Percentiles rank a stretch among this genome's conserved stretches.
Evolutionary conservation across 2,329 filamentous ascomycete species (phyloP).

Genomic region (Harringtonia lauricola): DNA sequence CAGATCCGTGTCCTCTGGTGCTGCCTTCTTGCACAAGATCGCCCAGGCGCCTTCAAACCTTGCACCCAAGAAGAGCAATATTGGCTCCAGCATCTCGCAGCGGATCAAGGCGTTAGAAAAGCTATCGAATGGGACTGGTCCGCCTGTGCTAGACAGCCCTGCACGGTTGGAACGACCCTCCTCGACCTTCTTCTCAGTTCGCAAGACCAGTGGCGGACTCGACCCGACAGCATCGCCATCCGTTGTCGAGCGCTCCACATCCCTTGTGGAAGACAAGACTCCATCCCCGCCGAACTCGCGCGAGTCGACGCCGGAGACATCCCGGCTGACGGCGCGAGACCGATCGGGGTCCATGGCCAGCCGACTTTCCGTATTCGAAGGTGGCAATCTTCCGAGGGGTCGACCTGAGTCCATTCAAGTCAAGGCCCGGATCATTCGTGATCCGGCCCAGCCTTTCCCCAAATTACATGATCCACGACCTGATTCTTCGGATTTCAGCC

Average conservation of each 20-base stretch:
- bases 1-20: slow-evolving; percentile 45
- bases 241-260: slow-evolving; percentile 30
- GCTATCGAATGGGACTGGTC: slow-evolving; percentile 39
- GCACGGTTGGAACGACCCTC: slow-evolving; percentile 29
- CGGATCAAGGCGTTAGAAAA: slow-evolving; percentile 90
- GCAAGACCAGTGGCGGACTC: slow-evolving; percentile 27
- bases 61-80: slow-evolving; percentile 62
- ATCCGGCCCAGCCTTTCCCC: slow-evolving; percentile 34
- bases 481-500: slow-evolving; percentile 31
- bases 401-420: slow-evolving; percentile 75
- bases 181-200: slow-evolving; percentile 49
- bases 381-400: slow-evolving; percentile 29
- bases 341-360: slow-evolving; percentile 44
- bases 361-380: slow-evolving; percentile 45
- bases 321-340: slow-evolving; percentile 25
- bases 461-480: slow-evolving; percentile 28
- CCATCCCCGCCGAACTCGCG: slow-evolving; percentile 26
- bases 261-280: slow-evolving; percentile 24
- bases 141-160: slow-evolving; percentile 9
- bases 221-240: slow-evolving; percentile 34
- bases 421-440: slow-evolving; percentile 71
- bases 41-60: slow-evolving; percentile 37
- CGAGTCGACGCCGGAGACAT: slow-evolving; percentile 35
- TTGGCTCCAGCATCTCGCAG: slow-evolving; percentile 85
- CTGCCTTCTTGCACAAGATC: slow-evolving; percentile 43